phyloP scores from a whole-genome alignment of 225 moss, liverwort and hornwort genomes.

The Physcomitrellopsis africana region DNA sequence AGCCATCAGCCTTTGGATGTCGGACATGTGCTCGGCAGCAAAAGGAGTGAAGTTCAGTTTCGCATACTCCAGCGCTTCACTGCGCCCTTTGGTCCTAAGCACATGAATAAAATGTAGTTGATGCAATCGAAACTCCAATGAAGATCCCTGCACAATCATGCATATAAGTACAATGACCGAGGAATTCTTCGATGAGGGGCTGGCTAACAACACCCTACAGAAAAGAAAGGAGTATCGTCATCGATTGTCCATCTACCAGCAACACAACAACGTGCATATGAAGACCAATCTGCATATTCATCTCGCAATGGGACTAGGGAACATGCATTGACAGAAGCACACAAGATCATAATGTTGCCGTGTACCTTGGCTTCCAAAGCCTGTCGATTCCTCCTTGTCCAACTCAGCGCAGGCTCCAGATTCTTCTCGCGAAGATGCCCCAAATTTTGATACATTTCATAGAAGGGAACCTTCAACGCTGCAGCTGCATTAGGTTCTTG shows the following conservation, averaged over 20 bases:
- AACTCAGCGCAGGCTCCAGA: constrained; percentile 80
- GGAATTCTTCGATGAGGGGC: not conserved
- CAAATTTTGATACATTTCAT: constrained; percentile 93
- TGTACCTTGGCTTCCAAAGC: constrained; percentile 73
- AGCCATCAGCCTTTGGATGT: constrained; percentile 73
- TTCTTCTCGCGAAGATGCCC: constrained; percentile 84
- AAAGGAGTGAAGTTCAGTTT: constrained; percentile 56
- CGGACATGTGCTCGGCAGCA: constrained; percentile 56
- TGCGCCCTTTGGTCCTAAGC: constrained; percentile 56
- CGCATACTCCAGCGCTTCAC: constrained; percentile 64
- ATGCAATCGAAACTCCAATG: constrained; percentile 81
- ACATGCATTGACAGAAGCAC: not conserved
- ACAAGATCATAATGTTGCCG: not conserved
- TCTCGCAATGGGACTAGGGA: not conserved
- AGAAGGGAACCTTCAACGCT: constrained; percentile 80
- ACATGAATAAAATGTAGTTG: constrained; percentile 71
- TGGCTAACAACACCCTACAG: constrained; percentile 1
- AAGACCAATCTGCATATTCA: constrained; percentile 9
- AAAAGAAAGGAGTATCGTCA: constrained; percentile 8
- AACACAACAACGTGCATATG: not conserved
- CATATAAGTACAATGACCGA: not conserved
- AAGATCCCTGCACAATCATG: constrained; percentile 64
- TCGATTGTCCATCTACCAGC: constrained; percentile 3
- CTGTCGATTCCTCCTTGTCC: constrained; percentile 78
- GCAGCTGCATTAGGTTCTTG: constrained; percentile 69